Base-by-base conservation (phyloP, 345 rosid species). In the Nasturtium officinale region DNA sequence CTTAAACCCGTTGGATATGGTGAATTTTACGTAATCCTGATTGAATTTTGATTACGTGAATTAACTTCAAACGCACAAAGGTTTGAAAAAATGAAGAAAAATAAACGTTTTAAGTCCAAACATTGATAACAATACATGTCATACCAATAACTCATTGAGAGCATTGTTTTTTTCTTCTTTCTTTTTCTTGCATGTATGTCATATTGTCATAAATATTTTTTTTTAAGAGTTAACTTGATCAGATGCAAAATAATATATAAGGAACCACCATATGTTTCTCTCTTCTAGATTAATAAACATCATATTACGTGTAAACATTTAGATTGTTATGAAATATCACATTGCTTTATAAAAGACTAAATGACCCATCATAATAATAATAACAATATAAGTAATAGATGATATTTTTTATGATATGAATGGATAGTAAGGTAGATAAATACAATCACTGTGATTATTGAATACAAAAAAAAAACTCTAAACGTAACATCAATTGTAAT, bases 101-200 rank as follows among this genome's bases (percentile, higher is more conserved):
- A 25, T 1, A 25, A 25, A 25, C n/a, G n/a, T n/a, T 23, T 53
- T 9, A 3, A 15, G 38, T 40, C 53, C 28, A 54, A 54, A 67
- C 62, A 67, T 67, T 38, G 17, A 53, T 26, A 40, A 25, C 62
- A 54, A 40, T 33, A 65, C 47, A 23, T 23, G 21, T 37, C 23
- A 61, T 40, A 46, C 29, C 15, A 51, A 51, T 51, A 21, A 23
- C 50, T 46, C 51, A 2, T 40, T 42, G 7, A 13, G 5, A 42
- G 0, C 13, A 38, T 38, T 38, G 43, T 38, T 38, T 38, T 38
- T 11, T 38, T 38, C 6, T 38, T 38, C n/a, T 38, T 38, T 38
- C 12, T 11, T 38, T 38, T 13, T 35, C 42, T 38, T 38, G 43
- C 43, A 38, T 38, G 43, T 11, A 38, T 38, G 7, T 32, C 25